Base-by-base conservation (phyloP, 371 early-diverging fungal genomes). In the Mucor mucedo region DNA sequence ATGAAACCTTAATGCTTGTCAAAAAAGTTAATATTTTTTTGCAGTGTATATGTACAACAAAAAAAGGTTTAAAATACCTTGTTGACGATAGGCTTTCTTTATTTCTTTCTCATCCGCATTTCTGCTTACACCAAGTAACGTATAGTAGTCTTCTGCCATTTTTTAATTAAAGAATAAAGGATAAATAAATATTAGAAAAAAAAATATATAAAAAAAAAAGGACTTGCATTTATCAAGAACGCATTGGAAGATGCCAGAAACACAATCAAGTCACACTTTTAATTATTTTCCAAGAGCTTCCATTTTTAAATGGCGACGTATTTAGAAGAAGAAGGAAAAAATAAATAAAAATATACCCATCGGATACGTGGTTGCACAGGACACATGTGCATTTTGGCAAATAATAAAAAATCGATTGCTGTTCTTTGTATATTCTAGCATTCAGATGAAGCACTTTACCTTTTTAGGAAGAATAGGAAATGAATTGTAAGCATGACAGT, bases 11-110 rank as follows among this genome's bases (percentile, higher is more conserved):
- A 82, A 60, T 29, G 79, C 82, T 21, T 82, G 35, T 48, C 14
- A 52, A 35, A 52, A 16, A 58, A 21, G 21, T 21, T 21, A 21
- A 21, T 21, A 21, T 21, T 21, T 21, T 21, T 21, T 21, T 21
- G 21, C 21, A 21, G 21, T 21, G 21, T 21, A 21, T 21, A 21
- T 21, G 21, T 21, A 21, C 21, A 1, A 21, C 21, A 21, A 21
- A 21, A 21, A 21, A 21, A 21, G 21, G 21, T 21, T 21, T 21
- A 21, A 21, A 21, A 48, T 66, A 79, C 82, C 82, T 82, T 75
- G 86, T 76, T 93, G 96, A 49, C 93, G 89, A 82, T 95, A 98
- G 8, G 98, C 93, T 71, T 91, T 92, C 66, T 94, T 95, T 62
- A 98, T 89, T 41, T 90, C 87, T 49, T 83, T 84, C n/a, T 95